Evolutionary conservation across 306 rosid species (phyloP), one percentile per base, ranked within the genome.

Genomic region (Potentilla sterilis): DNA sequence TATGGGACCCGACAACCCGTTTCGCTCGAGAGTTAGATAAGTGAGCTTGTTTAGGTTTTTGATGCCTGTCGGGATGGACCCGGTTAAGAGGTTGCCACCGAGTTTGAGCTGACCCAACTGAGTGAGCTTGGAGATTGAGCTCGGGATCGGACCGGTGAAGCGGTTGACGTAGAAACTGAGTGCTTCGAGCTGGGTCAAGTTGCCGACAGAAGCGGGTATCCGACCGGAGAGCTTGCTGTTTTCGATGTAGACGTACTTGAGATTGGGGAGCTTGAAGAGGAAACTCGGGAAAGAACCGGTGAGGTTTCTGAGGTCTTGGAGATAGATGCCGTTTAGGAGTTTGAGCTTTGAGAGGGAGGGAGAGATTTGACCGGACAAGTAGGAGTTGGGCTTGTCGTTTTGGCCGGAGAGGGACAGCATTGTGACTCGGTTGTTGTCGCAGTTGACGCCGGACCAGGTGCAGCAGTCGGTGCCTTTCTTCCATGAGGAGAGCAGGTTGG

Each of bases 61-160:
- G 44, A 93, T 59, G 6, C 80, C 82, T n/a, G 46, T 12, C 0
- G 98, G 93, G 13, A 91, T 46, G 0, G 82, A 24, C 2, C 98
- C 96, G 0, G 80, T 76, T 49, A 94, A 90, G 1, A 49, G 70
- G 41, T 94, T 94, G 40, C 72, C 67, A 8, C 89, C 98, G 42
- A 94, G 98, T 15, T 87, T 91, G 55, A 94, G 90, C 88, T 94
- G 96, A 81, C 86, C 46, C n/a, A 91, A 12, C 18, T 57, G 72
- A 49, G 86, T 90, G 79, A 94, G 59, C 73, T 38, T 4, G 8
- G 93, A 80, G 18, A 94, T 51, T 0, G 97, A 94, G 70, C 79
- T 83, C 66, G 98, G 97, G 2, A 94, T 86, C 19, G 87, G 38
- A 24, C 98, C 97, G 3, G 89, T 77, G 55, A 94, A 86, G 2